These are phyloP conservation scores for Ilyonectria robusta DNA, from an alignment of 2,329 filamentous ascomycete species.

Conservation along the genomic window DNA sequence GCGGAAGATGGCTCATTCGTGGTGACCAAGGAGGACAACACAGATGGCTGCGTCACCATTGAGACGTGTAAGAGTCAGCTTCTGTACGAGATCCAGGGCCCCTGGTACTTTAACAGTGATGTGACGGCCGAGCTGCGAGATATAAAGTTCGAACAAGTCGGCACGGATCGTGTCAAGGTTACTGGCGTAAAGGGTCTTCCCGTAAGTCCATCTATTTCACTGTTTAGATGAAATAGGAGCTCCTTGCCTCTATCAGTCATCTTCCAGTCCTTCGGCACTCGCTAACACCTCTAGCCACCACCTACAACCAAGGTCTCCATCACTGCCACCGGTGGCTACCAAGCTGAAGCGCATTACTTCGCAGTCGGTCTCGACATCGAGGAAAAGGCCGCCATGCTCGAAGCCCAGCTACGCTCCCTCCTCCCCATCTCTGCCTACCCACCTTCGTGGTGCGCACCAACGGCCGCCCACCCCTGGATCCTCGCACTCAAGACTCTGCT, in stretches of 20 bases:
- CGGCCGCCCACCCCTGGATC: too few relatives aligned
- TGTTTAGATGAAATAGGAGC: too few relatives aligned
- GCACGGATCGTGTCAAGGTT: slow-evolving; percentile 51
- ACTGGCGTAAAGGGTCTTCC: too few relatives aligned
- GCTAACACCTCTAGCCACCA: slow-evolving; percentile 36
- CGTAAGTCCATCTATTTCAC: too few relatives aligned
- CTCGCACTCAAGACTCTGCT: too few relatives aligned
- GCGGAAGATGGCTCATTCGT: slow-evolving; percentile 50
- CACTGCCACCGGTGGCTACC: slow-evolving; percentile 60
- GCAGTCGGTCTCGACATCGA: slow-evolving; percentile 59
- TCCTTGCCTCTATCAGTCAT: too few relatives aligned
- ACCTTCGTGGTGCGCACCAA: too few relatives aligned
- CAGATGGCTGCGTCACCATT: slow-evolving; percentile 53
- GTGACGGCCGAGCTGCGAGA: slow-evolving; percentile 60
- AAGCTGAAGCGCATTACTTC: slow-evolving; percentile 62
- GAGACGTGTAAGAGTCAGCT: slow-evolving; percentile 56
- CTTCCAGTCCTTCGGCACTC: too few relatives aligned
- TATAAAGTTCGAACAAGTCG: slow-evolving; percentile 55
- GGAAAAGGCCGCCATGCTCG: slow-evolving; percentile 60
- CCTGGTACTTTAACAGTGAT: slow-evolving; percentile 60
- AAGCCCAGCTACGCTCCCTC: slow-evolving; percentile 48
- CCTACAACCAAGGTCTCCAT: slow-evolving; percentile 57
- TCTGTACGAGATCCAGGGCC: slow-evolving; percentile 62
- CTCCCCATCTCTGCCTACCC: too few relatives aligned
- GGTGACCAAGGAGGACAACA: slow-evolving; percentile 53